Base-by-base conservation (phyloP, 2,329 filamentous ascomycete species). In the Bipolaris zeicola region DNA sequence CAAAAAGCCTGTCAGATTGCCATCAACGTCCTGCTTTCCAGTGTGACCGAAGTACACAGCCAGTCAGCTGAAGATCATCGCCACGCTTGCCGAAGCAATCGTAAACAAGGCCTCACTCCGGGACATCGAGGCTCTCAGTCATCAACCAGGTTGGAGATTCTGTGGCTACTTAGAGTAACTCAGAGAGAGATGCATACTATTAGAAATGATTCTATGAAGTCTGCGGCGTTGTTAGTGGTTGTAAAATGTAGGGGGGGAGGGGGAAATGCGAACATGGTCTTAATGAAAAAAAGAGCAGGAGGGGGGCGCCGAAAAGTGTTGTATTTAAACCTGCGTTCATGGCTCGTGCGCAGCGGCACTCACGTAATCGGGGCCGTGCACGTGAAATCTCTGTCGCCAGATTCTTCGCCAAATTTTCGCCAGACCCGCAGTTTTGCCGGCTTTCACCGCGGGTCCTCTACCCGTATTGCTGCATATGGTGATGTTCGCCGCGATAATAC, bases 121-220 rank as follows among this genome's bases (percentile, higher is more conserved):
- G 88, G 89, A 89, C 81, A 84, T 83, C 87, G 91, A 91, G 89
- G 91, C 91, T 90, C 72, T 66, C 72, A 63, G 79, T 96, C 91
- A 95, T 96, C 91, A 91, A 90, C 90, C 91, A 92, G 91, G 90
- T 88, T 94, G 65, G 64, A 87, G 86, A 83, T 82, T 92, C 89
- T 94, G 89, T 92, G 86, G 90, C 92, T 96, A 84, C 84, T 89
- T 85, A 92, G 85, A 87, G 87, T 86, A 94, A 89, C 87, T 91
- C 89, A 95, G 90, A 91, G 87, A 85, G 84, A 85, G 89, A 92
- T 87, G 87, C 91, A 85, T 88, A 93, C 92, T 96, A 92, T 93
- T 33, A 96, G 90, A 96, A 96, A 91, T 67, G 69, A 72, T 71
- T 70, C 66, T 63, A 58, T 65, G 64, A 67, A 68, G 64, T 68